Evolutionary conservation across 2,329 filamentous ascomycete genomes (phyloP).

Genomic region (Colletotrichum lentis): DNA sequence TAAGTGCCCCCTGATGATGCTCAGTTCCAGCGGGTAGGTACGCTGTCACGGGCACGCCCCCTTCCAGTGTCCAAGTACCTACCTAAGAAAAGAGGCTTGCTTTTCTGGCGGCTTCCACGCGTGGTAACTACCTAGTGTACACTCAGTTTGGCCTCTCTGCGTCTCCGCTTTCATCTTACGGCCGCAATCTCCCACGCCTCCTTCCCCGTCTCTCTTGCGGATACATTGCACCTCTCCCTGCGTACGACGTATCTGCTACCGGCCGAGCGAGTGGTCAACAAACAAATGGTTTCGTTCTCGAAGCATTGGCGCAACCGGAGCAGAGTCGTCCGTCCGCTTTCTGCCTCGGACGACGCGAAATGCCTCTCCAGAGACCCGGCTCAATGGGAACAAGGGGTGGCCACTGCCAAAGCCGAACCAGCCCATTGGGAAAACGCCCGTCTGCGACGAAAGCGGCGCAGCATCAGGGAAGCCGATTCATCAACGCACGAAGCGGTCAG

Average conservation of each 20-base stretch:
- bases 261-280: slow-evolving; percentile 9
- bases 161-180: slow-evolving; percentile 29
- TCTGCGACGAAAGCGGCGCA: slow-evolving; percentile 23
- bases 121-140: neutral
- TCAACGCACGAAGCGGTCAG: slow-evolving; percentile 24
- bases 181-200: slow-evolving; percentile 13
- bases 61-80: neutral
- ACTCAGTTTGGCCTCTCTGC: neutral
- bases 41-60: too few relatives aligned
- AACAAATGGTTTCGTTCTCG: slow-evolving; percentile 29
- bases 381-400: neutral
- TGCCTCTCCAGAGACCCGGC: slow-evolving; percentile 13
- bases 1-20: neutral
- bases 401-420: slow-evolving; percentile 16
- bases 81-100: slow-evolving; percentile 12
- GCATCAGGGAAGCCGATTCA: neutral
- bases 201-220: too few relatives aligned
- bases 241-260: slow-evolving; percentile 3
- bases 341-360: neutral
- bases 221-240: neutral
- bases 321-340: neutral
- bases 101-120: slow-evolving; percentile 12
- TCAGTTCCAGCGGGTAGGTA: neutral
- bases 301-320: slow-evolving; percentile 20
- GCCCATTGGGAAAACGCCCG: slow-evolving; percentile 10